Percentiles rank a stretch among this genome's conserved stretches.
phyloP scores from a whole-genome alignment of 2,329 filamentous ascomycete species.

The Aspergillus pseudonomiae region DNA sequence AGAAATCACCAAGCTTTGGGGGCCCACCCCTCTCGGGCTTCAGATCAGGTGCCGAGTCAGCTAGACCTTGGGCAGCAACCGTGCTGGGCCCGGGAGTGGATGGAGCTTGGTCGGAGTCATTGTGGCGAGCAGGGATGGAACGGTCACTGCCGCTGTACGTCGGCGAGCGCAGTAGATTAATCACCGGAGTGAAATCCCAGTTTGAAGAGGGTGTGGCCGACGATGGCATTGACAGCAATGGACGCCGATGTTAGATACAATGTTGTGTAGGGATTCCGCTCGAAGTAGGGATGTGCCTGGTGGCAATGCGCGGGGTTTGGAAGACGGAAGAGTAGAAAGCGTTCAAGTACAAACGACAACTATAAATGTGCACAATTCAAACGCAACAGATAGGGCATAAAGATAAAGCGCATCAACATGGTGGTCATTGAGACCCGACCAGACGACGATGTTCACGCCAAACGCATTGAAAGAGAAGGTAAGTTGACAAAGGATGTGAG shows the following conservation, averaged over 20 bases:
- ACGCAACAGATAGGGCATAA: slow-evolving; percentile 4
- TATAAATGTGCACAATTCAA: slow-evolving; percentile 4
- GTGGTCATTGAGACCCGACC: slow-evolving; percentile 20
- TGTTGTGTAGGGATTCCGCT: not conserved
- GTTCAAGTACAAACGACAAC: slow-evolving; percentile 8
- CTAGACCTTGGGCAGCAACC: not conserved
- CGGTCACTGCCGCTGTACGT: slow-evolving; percentile 19
- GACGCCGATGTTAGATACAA: not conserved
- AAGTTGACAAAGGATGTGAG: not conserved
- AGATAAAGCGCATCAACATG: slow-evolving; percentile 24
- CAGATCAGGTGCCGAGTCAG: not conserved
- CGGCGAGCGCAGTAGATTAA: slow-evolving; percentile 46
- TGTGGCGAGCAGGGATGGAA: slow-evolving; percentile 15
- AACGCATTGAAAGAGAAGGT: slow-evolving; percentile 15
- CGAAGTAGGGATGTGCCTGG: not conserved
- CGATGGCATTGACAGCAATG: slow-evolving; percentile 33
- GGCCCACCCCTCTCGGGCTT: slow-evolving; percentile 10
- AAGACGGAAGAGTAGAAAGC: slow-evolving; percentile 2
- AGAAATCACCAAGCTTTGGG: slow-evolving; percentile 48
- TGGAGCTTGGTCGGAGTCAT: slow-evolving; percentile 13
- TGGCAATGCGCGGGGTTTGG: slow-evolving; percentile 11
- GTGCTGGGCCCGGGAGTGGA: not conserved
- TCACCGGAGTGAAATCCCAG: slow-evolving; percentile 52
- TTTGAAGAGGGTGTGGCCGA: slow-evolving; percentile 31
- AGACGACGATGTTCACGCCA: slow-evolving; percentile 12